Evolutionary conservation across 768 basidiomycete genomes (phyloP), one percentile per base, ranked within the genome.

Genomic region (Phlebiopsis flavidoalba): DNA sequence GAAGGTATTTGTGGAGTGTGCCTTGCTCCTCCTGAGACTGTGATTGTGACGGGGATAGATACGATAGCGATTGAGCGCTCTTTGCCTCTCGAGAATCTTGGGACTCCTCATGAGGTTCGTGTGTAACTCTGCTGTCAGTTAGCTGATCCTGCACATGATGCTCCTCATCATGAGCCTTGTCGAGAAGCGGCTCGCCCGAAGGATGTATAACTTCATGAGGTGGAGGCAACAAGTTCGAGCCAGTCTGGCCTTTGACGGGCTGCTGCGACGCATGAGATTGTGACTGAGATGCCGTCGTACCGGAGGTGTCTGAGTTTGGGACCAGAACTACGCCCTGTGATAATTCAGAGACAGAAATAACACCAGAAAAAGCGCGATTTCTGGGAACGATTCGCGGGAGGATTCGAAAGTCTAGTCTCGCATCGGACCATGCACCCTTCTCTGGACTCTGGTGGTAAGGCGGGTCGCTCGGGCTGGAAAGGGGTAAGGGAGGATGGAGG

Each of bases 221-320:
- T 17, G 11, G 40, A 12, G 40, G 17, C 3, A 43, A 8, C 10
- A 8, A 43, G 40, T 17, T 43, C 10, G 40, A 17, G 12, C 12
- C 12, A 12, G 10, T 12, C 10, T 43, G 40, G 8, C 3, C 17
- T 12, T 43, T 12, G 40, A 43, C 12, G 8, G 11, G 40, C 40
- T 10, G 40, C 8, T 43, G 40, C 11, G 40, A 43, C 40, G 40
- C 3, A 12, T 43, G 40, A 10, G 40, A 43, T 3, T 66, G 66
- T 22, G 77, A 73, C 60, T 71, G 73, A 4, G 70, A 54, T 49
- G 48, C 35, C 48, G 55, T 49, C 31, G 55, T 31, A 8, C 37
- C 55, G 11, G 47, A 51, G 14, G 49, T 58, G 55, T 62, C 60
- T 40, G 60, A 62, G 56, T 62, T 58, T n/a, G 60, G 55, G 15